A percentile compares a stretch with the other conserved stretches of the same genome.
Evolutionary conservation across 1,139 yeast species (phyloP).

Genomic region (Protomyces inouyei): DNA sequence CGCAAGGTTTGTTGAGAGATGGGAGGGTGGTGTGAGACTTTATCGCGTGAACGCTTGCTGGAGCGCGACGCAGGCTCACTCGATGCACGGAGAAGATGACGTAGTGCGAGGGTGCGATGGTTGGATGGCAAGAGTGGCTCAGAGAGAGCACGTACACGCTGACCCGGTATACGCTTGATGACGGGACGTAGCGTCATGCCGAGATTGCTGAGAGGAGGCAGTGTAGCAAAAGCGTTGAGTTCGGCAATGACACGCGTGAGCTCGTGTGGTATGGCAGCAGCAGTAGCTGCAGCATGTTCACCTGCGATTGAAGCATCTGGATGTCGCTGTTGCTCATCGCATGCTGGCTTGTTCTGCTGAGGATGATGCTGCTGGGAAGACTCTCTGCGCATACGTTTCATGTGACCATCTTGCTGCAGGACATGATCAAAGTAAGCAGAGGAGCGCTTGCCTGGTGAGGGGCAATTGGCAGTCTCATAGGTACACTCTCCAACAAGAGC

Average conservation of each 20-base stretch:
- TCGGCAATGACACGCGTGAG: too few relatives aligned
- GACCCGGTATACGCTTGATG: neutral
- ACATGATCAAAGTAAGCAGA: slow-evolving; percentile 9
- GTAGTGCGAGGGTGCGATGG: neutral
- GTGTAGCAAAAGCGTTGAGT: too few relatives aligned
- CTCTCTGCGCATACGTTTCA: slow-evolving; percentile 15
- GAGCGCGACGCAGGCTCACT: neutral
- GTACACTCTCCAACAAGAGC: slow-evolving; percentile 3
- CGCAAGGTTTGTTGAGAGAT: slow-evolving; percentile 76
- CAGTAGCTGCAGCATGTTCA: too few relatives aligned
- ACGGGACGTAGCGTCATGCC: neutral
- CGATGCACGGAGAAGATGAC: neutral
- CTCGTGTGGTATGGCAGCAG: too few relatives aligned
- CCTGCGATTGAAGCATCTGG: too few relatives aligned
- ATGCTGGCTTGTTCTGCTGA: neutral
- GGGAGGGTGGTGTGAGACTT: slow-evolving; percentile 51
- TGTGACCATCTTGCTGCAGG: neutral
- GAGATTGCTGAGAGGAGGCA: neutral
- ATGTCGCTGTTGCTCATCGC: too few relatives aligned
- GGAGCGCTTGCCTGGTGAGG: slow-evolving; percentile 19
- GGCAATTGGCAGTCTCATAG: slow-evolving; percentile 19
- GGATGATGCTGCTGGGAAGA: neutral
- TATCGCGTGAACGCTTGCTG: neutral
- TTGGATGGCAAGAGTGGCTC: neutral
- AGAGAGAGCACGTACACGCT: neutral